phyloP scores from a whole-genome alignment of 805 yeast genomes.

The Wickerhamomyces rabaulensis region DNA sequence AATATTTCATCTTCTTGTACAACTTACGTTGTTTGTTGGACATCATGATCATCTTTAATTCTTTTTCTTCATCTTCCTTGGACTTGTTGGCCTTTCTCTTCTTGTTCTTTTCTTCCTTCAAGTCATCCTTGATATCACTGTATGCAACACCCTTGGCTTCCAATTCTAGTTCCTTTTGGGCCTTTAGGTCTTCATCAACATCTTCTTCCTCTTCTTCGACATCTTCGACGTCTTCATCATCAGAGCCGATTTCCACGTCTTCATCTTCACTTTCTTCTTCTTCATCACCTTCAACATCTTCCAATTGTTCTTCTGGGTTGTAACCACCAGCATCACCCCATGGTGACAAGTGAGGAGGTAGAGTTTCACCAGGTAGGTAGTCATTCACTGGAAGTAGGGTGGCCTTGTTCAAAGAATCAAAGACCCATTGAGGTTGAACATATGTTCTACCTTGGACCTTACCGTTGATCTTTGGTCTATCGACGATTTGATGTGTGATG shows the following conservation, averaged over 20 bases:
- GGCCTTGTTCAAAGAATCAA: constrained; percentile 81
- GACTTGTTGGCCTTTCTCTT: constrained; percentile 32
- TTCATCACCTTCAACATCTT: constrained; percentile 34
- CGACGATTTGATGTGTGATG: constrained; percentile 91
- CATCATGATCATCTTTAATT: constrained; percentile 95
- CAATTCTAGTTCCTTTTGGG: constrained; percentile 80
- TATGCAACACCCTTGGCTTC: constrained; percentile 86
- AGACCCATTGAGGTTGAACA: constrained; percentile 97
- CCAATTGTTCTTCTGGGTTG: constrained; percentile 63
- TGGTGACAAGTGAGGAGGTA: constrained; percentile 97
- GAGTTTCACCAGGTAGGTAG: constrained; percentile 90
- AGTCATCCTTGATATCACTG: constrained; percentile 47
- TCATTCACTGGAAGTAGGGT: constrained; percentile 68
- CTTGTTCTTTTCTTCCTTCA: constrained; percentile 28
- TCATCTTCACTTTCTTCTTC: constrained; percentile 46
- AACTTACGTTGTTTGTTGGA: constrained; percentile 90
- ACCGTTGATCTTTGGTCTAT: constrained; percentile 75
- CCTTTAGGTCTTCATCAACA: constrained; percentile 47
- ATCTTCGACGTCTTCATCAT: constrained; percentile 47
- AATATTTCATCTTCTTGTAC: constrained; percentile 92
- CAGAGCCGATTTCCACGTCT: constrained; percentile 48
- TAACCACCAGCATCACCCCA: constrained; percentile 97
- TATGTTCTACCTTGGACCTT: constrained; percentile 91
- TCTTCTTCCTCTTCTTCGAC: constrained; percentile 42
- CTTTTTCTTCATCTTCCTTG: constrained; percentile 71